Base-by-base conservation (phyloP, 108 stramenopile genomes). In the Mediolabrus comicus region DNA sequence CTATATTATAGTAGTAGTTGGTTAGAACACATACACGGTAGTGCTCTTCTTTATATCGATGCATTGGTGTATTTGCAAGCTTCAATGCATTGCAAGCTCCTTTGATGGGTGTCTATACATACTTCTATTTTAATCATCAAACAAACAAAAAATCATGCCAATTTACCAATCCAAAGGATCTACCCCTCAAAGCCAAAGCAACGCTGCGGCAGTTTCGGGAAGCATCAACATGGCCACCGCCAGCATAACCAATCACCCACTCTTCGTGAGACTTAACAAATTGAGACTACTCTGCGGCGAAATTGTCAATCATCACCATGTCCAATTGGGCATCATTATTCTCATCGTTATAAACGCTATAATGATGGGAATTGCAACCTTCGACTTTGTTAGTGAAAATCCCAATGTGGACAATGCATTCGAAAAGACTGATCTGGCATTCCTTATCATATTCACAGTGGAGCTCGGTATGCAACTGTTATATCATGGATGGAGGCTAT, bases 311-410 rank as follows among this genome's bases (percentile, higher is more conserved):
- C 59, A 86, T 62, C 68, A 71, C 31, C 54, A 67, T 24, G 73
- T 83, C 1, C 86, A 87, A 31, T 24, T 87, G 13, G 24, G 13
- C 30, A 82, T 91, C 35, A 77, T 91, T 52, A 36, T 71, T 13
- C 67, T 85, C 24, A 91, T 91, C 52, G 59, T 88, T 4, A 36
- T 84, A 60, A 91, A 91, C 60, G 87, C 86, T 8, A 59, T 88
- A 0, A 69, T 84, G 67, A 86, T 91, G 83, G 90, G 90, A 24
- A 14, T 91, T 0, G 85, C 85, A 19, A 91, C 90, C 9, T 84
- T 83, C 75, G 82, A 85, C 60, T 85, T 87, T 75, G 86, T 88
- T 1, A 59, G 69, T 33, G 83, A 91, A 25, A 72, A 86, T 54
- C 60, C 69, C 24, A 32, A 61, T 3, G 67, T 84, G 5, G 71